phyloP scores from a whole-genome alignment of 768 basidiomycete genomes.

The Krasilnikovozyma curviuscula region DNA sequence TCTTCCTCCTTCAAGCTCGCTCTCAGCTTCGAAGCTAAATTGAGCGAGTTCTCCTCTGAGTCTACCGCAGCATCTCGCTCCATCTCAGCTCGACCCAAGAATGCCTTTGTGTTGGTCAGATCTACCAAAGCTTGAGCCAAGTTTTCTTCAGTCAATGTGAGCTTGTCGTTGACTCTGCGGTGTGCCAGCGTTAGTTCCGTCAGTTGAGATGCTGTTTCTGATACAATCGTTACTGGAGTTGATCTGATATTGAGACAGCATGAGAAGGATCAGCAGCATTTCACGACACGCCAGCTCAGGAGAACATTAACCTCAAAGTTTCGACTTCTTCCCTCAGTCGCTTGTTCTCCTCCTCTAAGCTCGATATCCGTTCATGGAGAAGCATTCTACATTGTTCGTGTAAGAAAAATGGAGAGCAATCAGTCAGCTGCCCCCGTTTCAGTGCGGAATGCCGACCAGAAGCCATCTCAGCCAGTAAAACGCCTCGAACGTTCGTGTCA shows the following conservation, averaged over 20 bases:
- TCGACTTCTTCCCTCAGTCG: slow-evolving; percentile 16
- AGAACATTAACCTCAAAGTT: slow-evolving; percentile 15
- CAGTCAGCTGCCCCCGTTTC: too few relatives aligned
- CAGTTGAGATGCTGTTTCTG: slow-evolving; percentile 15
- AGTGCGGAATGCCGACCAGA: too few relatives aligned
- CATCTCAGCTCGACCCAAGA: slow-evolving; percentile 1
- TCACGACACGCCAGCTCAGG: background rate
- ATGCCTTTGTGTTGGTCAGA: slow-evolving; percentile 14
- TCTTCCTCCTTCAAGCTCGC: slow-evolving; percentile 19
- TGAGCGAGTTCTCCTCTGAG: background rate
- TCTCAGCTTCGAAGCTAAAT: slow-evolving; percentile 14
- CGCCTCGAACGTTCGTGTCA: too few relatives aligned
- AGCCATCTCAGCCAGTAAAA: too few relatives aligned
- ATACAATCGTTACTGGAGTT: slow-evolving; percentile 13
- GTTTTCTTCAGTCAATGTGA: slow-evolving; percentile 20
- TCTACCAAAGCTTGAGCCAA: slow-evolving; percentile 13
- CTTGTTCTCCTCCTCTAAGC: slow-evolving; percentile 13
- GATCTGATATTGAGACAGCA: background rate
- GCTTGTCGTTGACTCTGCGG: slow-evolving; percentile 22
- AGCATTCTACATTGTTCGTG: too few relatives aligned
- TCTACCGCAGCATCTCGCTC: background rate
- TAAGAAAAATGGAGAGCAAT: too few relatives aligned
- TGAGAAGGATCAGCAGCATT: background rate
- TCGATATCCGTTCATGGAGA: too few relatives aligned
- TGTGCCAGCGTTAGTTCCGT: slow-evolving; percentile 25